Conservation (phyloP, 345 rosid genomes). For the Eucalyptus viminalis region DNA sequence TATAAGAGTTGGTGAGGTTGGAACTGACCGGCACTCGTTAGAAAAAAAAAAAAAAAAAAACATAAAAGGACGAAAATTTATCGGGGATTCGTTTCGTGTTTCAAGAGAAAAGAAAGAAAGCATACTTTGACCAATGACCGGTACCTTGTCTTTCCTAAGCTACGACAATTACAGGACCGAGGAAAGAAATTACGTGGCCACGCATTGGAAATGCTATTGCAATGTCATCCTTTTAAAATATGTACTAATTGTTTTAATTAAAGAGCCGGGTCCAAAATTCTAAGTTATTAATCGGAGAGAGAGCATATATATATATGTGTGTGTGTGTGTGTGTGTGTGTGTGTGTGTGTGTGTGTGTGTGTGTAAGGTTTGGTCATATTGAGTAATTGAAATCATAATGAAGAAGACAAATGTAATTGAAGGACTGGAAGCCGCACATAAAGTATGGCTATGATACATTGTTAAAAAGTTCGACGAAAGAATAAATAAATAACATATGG, state of each 20-base stretch:
- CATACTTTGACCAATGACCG: too few relatives aligned
- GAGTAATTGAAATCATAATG: background rate
- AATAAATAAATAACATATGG: too few relatives aligned
- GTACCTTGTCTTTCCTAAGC: too few relatives aligned
- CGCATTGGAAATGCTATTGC: background rate
- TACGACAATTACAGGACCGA: background rate
- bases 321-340: too few relatives aligned
- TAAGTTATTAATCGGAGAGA: background rate
- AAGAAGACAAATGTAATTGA: background rate
- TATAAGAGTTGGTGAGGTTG: too few relatives aligned
- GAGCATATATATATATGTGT: background rate
- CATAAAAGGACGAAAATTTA: too few relatives aligned
- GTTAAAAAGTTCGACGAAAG: background rate
- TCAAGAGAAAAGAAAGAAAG: too few relatives aligned
- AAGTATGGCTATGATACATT: background rate
- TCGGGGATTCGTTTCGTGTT: too few relatives aligned
- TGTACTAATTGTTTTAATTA: background rate
- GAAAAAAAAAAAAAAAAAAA: too few relatives aligned
- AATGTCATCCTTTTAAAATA: background rate
- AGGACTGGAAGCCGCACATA: background rate
- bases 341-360: too few relatives aligned
- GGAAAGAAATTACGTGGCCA: background rate
- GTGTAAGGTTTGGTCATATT: background rate
- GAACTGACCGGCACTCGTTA: too few relatives aligned
- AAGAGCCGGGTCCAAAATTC: background rate